These are phyloP conservation scores for Eimeria acervulina DNA, from an alignment of 169 alveolate genomes.

Conservation along the genomic window DNA sequence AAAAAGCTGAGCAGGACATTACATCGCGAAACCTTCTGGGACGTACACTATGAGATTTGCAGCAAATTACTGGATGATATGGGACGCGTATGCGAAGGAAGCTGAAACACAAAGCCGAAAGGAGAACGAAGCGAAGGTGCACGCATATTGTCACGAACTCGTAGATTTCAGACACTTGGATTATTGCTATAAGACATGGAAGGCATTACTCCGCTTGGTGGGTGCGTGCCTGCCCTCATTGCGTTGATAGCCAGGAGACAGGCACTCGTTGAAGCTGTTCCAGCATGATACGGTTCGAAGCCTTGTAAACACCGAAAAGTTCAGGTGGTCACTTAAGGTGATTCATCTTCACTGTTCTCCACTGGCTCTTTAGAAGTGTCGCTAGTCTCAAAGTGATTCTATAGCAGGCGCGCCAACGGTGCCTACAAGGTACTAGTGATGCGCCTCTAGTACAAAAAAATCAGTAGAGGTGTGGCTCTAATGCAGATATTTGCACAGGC, in stretches of 20 bases:
- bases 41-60: conserved; percentile 50
- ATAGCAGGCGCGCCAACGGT: neutral
- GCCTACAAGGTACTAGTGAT: neutral
- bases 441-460: neutral
- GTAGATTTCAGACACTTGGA: neutral
- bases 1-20: neutral
- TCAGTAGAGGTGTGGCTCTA: neutral
- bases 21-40: neutral
- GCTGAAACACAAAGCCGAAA: conserved; percentile 87
- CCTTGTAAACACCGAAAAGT: conserved; percentile 61
- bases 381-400: neutral
- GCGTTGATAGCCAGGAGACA: conserved; percentile 15
- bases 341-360: neutral
- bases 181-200: neutral
- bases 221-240: neutral
- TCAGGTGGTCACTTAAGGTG: conserved; percentile 74
- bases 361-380: neutral
- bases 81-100: conserved; percentile 95
- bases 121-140: conserved; percentile 58
- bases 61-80: conserved; percentile 94
- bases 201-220: neutral
- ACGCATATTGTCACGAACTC: neutral
- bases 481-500: neutral
- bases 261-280: conserved; percentile 17
- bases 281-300: conserved; percentile 35